Percentiles rank a stretch among this genome's conserved stretches.
Conservation (phyloP, 2,329 filamentous ascomycete genomes). For the Botrytis hyacinthi region DNA sequence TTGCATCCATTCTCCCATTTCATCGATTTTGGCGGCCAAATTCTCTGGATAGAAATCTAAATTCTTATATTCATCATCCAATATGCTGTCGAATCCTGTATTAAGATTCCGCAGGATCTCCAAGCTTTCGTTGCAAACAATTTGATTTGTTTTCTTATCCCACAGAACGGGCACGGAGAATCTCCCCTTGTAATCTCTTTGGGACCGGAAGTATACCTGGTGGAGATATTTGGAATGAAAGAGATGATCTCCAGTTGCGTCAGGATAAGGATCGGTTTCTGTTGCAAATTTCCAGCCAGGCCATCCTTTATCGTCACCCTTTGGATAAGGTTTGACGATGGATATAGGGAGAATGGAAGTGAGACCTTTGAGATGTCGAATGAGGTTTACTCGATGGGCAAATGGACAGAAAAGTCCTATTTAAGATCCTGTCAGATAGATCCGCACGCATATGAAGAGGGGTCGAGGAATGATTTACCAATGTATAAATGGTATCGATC, state of each 20-base stretch:
- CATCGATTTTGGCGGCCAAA: conserved; percentile 23
- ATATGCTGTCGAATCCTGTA: conserved; percentile 44
- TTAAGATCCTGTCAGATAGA: not conserved
- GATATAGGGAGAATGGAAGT: conserved; percentile 58
- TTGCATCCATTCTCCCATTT: conserved; percentile 75
- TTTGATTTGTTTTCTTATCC: conserved; percentile 55
- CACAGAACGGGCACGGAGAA: conserved; percentile 68
- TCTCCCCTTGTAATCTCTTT: conserved; percentile 61
- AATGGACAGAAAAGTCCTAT: conserved; percentile 23
- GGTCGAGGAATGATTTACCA: not conserved
- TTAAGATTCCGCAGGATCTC: conserved; percentile 83
- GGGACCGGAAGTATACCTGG: conserved; percentile 62
- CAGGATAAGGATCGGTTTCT: conserved; percentile 9
- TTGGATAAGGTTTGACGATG: conserved; percentile 10
- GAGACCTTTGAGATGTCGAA: conserved; percentile 83
- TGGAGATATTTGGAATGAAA: conserved; percentile 56
- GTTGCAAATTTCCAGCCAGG: conserved; percentile 23
- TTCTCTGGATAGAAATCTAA: conserved; percentile 16
- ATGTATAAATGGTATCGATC: conserved; percentile 59
- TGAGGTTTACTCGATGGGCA: conserved; percentile 78
- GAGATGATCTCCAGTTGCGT: conserved; percentile 21
- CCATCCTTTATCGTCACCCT: conserved; percentile 13
- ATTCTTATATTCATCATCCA: conserved; percentile 21
- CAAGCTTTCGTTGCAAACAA: conserved; percentile 76
- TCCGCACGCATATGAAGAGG: not conserved